phyloP scores from a whole-genome alignment of 495 filamentous ascomycete species.

The Daldinia childiae region DNA sequence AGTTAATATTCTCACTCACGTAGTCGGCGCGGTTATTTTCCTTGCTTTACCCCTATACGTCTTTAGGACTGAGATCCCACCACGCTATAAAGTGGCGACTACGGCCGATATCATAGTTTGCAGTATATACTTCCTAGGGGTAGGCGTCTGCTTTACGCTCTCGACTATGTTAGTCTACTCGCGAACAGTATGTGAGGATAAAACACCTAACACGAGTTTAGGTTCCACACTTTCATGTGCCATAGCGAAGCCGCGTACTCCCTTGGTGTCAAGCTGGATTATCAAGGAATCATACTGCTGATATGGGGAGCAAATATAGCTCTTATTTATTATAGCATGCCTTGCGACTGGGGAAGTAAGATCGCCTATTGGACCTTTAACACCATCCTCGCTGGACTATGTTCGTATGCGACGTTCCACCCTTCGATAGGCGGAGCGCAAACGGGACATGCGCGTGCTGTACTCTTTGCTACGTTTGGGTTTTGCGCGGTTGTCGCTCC shows the following conservation, averaged over 20 bases:
- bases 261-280: slow-evolving; percentile 59
- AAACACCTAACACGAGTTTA: slow-evolving; percentile 14
- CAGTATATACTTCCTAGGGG: slow-evolving; percentile 59
- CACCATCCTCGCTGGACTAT: neutral
- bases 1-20: neutral
- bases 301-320: slow-evolving; percentile 65
- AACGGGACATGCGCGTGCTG: slow-evolving; percentile 49
- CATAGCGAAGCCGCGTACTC: slow-evolving; percentile 53
- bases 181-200: neutral
- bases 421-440: slow-evolving; percentile 49
- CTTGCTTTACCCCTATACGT: slow-evolving; percentile 51
- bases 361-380: neutral
- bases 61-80: slow-evolving; percentile 47
- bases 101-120: slow-evolving; percentile 56
- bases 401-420: neutral
- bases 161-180: slow-evolving; percentile 45
- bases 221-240: slow-evolving; percentile 61
- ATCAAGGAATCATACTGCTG: slow-evolving; percentile 61
- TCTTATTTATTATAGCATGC: slow-evolving; percentile 62
- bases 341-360: neutral
- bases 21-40: slow-evolving; percentile 58
- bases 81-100: slow-evolving; percentile 46
- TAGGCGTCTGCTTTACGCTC: slow-evolving; percentile 61
- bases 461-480: slow-evolving; percentile 56
- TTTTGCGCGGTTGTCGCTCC: slow-evolving; percentile 54